A percentile compares a stretch with the other conserved stretches of the same genome.
These are phyloP conservation scores for Verticillium tricorpus DNA, from an alignment of 2,329 filamentous ascomycete species.

Conservation along the genomic window DNA sequence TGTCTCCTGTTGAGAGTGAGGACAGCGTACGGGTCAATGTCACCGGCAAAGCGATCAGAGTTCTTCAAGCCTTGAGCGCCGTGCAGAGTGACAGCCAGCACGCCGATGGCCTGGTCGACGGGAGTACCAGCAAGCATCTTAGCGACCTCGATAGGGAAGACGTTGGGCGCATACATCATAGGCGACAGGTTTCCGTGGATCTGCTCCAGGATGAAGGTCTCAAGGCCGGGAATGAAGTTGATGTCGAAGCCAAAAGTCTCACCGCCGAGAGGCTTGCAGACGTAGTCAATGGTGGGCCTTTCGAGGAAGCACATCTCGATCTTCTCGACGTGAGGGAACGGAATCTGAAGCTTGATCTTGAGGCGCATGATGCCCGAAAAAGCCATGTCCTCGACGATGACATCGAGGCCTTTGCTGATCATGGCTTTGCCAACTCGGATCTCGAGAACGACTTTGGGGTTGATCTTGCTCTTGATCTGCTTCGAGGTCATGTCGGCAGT, in stretches of 20 bases:
- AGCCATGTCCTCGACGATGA: slow-evolving; percentile 97
- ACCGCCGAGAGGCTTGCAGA: slow-evolving; percentile 94
- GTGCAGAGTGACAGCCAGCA: slow-evolving; percentile 86
- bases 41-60: slow-evolving; percentile 86
- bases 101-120: slow-evolving; percentile 92
- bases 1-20: slow-evolving; percentile 80
- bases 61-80: slow-evolving; percentile 92
- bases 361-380: slow-evolving; percentile 94
- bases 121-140: slow-evolving; percentile 95
- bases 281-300: slow-evolving; percentile 86
- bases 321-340: slow-evolving; percentile 92
- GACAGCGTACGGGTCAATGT: slow-evolving; percentile 83
- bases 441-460: slow-evolving; percentile 93
- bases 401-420: slow-evolving; percentile 93
- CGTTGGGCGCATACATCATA: slow-evolving; percentile 98
- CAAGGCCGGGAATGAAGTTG: slow-evolving; percentile 95
- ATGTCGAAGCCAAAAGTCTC: slow-evolving; percentile 97
- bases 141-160: slow-evolving; percentile 96
- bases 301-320: slow-evolving; percentile 94
- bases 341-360: slow-evolving; percentile 94
- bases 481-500: slow-evolving; percentile 83
- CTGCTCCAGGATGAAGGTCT: slow-evolving; percentile 90
- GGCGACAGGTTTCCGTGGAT: slow-evolving; percentile 90
- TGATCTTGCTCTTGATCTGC: slow-evolving; percentile 92
- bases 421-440: slow-evolving; percentile 93